Evolutionary conservation across 768 basidiomycete species (phyloP).

Genomic region (Suillus tomentosus): DNA sequence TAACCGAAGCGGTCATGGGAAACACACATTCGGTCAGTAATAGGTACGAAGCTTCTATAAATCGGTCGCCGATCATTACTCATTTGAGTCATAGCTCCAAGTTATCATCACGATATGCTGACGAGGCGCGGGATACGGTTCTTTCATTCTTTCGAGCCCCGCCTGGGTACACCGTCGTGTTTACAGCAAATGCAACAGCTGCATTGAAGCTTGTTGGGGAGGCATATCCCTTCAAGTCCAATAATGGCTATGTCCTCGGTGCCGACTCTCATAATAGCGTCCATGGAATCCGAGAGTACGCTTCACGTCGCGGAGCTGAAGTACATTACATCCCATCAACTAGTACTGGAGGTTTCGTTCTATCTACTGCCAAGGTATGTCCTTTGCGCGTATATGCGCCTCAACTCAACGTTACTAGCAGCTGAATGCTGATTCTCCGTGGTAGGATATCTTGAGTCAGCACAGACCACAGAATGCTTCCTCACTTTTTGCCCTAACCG

Average conservation of each 20-base stretch:
- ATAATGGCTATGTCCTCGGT: slow-evolving; percentile 66
- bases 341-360: slow-evolving; percentile 63
- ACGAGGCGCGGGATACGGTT: slow-evolving; percentile 71
- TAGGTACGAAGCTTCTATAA: slow-evolving; percentile 47
- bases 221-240: slow-evolving; percentile 66
- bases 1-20: slow-evolving; percentile 66
- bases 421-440: slow-evolving; percentile 8
- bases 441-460: slow-evolving; percentile 54
- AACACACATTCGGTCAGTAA: slow-evolving; percentile 86
- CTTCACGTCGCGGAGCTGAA: slow-evolving; percentile 51
- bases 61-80: neutral
- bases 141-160: slow-evolving; percentile 79
- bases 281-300: slow-evolving; percentile 79
- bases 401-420: neutral
- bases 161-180: slow-evolving; percentile 76
- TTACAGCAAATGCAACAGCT: slow-evolving; percentile 78
- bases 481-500: slow-evolving; percentile 74
- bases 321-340: slow-evolving; percentile 69
- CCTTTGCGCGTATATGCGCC: slow-evolving; percentile 22
- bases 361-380: slow-evolving; percentile 58
- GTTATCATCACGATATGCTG: slow-evolving; percentile 63
- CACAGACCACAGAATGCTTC: slow-evolving; percentile 51
- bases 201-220: slow-evolving; percentile 85
- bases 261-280: slow-evolving; percentile 85
- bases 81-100: slow-evolving; percentile 53